Percentiles rank a stretch among this genome's conserved stretches.
Evolutionary conservation across 2,329 filamentous ascomycete species (phyloP).

Genomic region (Xylariomycetidae sp.): DNA sequence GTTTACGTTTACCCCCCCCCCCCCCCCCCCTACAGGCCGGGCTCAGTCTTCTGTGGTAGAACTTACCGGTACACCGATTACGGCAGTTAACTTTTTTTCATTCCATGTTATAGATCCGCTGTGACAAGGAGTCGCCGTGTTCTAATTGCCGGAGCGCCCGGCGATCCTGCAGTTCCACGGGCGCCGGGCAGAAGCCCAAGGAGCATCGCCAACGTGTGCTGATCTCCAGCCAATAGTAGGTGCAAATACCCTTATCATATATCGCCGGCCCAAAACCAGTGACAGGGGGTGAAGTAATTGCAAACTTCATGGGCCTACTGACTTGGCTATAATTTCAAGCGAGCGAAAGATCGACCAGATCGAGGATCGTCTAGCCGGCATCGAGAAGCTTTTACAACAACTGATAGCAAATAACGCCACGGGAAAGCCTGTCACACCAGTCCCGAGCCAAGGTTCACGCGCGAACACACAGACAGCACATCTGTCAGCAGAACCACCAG

Average conservation of each 20-base stretch:
- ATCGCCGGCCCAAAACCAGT: too few relatives aligned
- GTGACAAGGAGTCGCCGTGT: slow-evolving; percentile 54
- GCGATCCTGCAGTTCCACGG: slow-evolving; percentile 50
- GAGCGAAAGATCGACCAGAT: slow-evolving; percentile 46
- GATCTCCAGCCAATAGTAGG: slow-evolving; percentile 58
- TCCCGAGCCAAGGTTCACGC: too few relatives aligned
- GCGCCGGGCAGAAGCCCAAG: slow-evolving; percentile 49
- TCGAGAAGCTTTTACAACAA: slow-evolving; percentile 33
- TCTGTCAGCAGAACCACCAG: not conserved
- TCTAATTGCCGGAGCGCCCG: slow-evolving; percentile 53
- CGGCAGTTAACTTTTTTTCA: slow-evolving; percentile 3
- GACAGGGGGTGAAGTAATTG: not conserved
- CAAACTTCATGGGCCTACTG: slow-evolving; percentile 4
- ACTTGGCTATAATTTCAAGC: slow-evolving; percentile 24
- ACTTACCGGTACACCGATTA: slow-evolving; percentile 1
- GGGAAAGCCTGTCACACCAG: too few relatives aligned
- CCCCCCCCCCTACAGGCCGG: not conserved
- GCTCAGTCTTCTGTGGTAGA: slow-evolving; percentile 3
- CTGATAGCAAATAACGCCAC: too few relatives aligned
- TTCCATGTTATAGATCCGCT: slow-evolving; percentile 48
- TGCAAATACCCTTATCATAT: slow-evolving; percentile 10
- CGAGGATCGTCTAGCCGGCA: slow-evolving; percentile 32
- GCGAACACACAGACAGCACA: too few relatives aligned
- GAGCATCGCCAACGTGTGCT: slow-evolving; percentile 52
- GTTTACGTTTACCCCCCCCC: not conserved